Conservation (phyloP, 305 asterid species). For the Fraxinus nigra region DNA sequence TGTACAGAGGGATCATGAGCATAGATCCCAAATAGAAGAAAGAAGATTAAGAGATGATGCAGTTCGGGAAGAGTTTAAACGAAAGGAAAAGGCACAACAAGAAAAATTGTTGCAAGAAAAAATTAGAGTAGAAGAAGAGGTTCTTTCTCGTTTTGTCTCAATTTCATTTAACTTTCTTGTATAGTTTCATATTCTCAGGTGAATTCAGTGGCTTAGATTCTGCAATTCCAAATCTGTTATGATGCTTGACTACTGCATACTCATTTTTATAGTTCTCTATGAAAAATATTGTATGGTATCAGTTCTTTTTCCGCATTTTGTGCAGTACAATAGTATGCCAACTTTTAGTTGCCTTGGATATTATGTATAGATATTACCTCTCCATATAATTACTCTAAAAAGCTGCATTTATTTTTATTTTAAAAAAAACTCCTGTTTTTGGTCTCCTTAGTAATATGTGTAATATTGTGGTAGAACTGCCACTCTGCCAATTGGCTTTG, state of each 20-base stretch:
- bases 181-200: neutral
- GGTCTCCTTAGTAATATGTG: neutral
- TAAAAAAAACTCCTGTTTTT: neutral
- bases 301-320: neutral
- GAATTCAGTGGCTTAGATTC: constrained; percentile 11
- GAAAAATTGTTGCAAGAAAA: constrained; percentile 65
- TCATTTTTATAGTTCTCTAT: neutral
- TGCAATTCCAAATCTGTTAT: neutral
- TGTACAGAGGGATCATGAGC: constrained; percentile 87
- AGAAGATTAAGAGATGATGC: constrained; percentile 85
- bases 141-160: constrained; percentile 27
- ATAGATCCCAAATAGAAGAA: constrained; percentile 82
- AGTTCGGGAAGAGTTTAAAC: constrained; percentile 80
- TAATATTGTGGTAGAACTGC: neutral
- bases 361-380: neutral
- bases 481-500: neutral
- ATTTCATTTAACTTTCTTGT: neutral
- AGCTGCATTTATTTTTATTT: neutral
- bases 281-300: neutral
- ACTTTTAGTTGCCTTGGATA: neutral
- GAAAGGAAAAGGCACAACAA: constrained; percentile 69
- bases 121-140: constrained; percentile 79
- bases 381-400: neutral
- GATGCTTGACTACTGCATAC: neutral
- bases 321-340: neutral